These are phyloP conservation scores for Plicaturopsis crispa DNA, from an alignment of 768 basidiomycete species.

Conservation along the genomic window DNA sequence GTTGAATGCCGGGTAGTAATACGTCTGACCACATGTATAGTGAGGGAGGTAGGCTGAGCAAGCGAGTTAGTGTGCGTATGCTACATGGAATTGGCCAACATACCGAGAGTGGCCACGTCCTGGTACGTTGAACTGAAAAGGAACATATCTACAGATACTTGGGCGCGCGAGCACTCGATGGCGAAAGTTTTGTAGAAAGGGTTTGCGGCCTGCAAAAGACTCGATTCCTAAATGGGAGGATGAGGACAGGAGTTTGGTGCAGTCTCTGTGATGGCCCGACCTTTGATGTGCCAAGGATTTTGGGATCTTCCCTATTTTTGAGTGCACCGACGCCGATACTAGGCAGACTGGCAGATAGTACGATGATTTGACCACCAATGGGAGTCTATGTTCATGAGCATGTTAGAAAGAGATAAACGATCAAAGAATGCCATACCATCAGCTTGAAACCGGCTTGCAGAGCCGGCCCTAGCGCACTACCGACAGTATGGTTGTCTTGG, in stretches of 20 bases:
- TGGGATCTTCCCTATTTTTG: constrained; percentile 95
- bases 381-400: constrained; percentile 37
- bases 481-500: constrained; percentile 88
- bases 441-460: constrained; percentile 94
- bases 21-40: constrained; percentile 97
- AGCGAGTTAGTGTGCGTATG: constrained; percentile 1
- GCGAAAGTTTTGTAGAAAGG: constrained; percentile 98
- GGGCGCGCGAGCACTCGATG: constrained; percentile 94
- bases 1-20: constrained; percentile 98
- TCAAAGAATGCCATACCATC: constrained; percentile 56
- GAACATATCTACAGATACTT: constrained; percentile 99
- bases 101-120: constrained; percentile 90
- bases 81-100: constrained; percentile 11
- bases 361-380: constrained; percentile 92
- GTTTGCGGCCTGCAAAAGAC: constrained; percentile 85
- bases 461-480: constrained; percentile 91
- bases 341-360: constrained; percentile 79
- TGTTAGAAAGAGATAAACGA: not conserved
- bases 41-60: constrained; percentile 79
- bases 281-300: constrained; percentile 91
- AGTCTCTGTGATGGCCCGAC: constrained; percentile 25
- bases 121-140: constrained; percentile 90
- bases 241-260: constrained; percentile 7
- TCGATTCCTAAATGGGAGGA: constrained; percentile 73
- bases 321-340: constrained; percentile 84